phyloP scores from a whole-genome alignment of 192 early-diverging fungal genomes.

The Hyaloraphidium curvatum region DNA sequence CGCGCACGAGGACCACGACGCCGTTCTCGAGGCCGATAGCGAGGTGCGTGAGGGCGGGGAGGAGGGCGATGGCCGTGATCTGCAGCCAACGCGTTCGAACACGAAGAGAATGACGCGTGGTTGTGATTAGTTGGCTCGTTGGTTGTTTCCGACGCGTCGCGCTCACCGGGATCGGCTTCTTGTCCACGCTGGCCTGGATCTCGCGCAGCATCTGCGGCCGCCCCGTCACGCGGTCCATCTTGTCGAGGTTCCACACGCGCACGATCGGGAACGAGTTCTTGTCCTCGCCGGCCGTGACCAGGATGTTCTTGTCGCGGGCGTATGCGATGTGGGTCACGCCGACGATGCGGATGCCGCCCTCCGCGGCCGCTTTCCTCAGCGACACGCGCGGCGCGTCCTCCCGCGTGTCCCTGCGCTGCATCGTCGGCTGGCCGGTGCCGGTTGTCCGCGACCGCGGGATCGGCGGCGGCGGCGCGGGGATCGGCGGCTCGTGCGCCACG shows the following conservation, averaged over 20 bases:
- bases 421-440: neutral
- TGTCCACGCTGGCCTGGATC: no score
- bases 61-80: slow-evolving; percentile 43
- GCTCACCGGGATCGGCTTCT: slow-evolving; percentile 19
- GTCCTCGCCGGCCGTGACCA: slow-evolving; percentile 57
- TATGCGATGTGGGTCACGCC: slow-evolving; percentile 68
- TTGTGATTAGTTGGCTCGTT: no score
- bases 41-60: slow-evolving; percentile 65
- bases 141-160: slow-evolving; percentile 13
- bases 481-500: no score
- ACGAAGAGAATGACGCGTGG: neutral
- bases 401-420: neutral
- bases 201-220: no score
- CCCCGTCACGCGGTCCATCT: slow-evolving; percentile 20
- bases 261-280: slow-evolving; percentile 32
- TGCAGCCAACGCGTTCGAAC: neutral
- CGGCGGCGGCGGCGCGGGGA: slow-evolving; percentile 1
- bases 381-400: neutral
- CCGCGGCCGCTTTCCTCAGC: slow-evolving; percentile 15
- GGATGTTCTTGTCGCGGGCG: slow-evolving; percentile 51
- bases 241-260: slow-evolving; percentile 70
- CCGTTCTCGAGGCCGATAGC: slow-evolving; percentile 89
- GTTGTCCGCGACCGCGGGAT: neutral
- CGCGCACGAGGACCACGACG: slow-evolving; percentile 60
- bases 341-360: slow-evolving; percentile 23